Evolutionary conservation across 192 early-diverging fungal genomes (phyloP), one percentile per base, ranked within the genome.

Genomic region (Gamsiella multidivaricata): DNA sequence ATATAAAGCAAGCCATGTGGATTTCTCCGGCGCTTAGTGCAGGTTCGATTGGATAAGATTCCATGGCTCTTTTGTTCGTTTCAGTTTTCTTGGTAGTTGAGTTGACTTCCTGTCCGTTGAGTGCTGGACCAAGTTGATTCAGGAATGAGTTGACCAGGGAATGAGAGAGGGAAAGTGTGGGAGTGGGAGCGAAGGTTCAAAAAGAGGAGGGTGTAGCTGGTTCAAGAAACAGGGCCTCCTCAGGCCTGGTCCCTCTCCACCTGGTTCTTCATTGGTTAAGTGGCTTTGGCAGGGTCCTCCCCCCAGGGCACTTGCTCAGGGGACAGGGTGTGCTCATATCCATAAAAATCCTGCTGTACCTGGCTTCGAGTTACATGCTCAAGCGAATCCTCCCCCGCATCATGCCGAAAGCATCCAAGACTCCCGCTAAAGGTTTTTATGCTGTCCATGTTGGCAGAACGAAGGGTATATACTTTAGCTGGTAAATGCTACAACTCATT

Each of bases 401-500:
- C 46, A 78, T 78, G 74, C 74, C 74, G 20, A 63, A 69, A 57
- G 45, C 52, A 36, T 25, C 58, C 47, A 78, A 78, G 23, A 49
- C 49, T 14, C 66, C 66, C 8, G 45, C 65, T 9, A 51, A 54
- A 39, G 69, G 69, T 22, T 83, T 72, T 53, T 87, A 87, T 31
- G 85, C 85, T 41, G 85, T 87, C 1, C 72, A 80, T 17, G 54
- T 70, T 14, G 85, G 85, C 12, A 79, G 79, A 46, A 71, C 55
- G 0, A 57, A 65, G 23, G 85, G 85, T 29, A 71, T 87, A 6
- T 87, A 79, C 42, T 51, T 55, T 5, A 67, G 68, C 12, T 87
- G 85, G 85, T 54, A 79, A 54, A 39, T 39, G 5, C 37, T 5
- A 39, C 14, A 42, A 7, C 10, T 57, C 34, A 11, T 57, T 57